phyloP scores from a whole-genome alignment of 306 rosid species.

The Prosopis cineraria region DNA sequence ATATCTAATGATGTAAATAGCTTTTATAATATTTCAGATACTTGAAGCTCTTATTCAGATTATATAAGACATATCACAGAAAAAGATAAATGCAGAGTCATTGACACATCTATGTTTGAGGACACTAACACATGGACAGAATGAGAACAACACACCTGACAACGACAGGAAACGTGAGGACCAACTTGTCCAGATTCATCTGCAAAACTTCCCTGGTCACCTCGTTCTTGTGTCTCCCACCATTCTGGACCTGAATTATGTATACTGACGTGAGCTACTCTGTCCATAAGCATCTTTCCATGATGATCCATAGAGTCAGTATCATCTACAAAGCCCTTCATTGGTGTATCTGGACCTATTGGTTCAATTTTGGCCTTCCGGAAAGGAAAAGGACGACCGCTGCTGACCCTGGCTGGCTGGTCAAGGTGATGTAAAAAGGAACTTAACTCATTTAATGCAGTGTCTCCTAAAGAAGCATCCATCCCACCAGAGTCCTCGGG shows the following conservation, averaged over 20 bases:
- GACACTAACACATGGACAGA: not conserved
- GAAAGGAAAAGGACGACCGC: constrained; percentile 47
- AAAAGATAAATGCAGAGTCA: constrained; percentile 9
- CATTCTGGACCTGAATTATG: constrained; percentile 56
- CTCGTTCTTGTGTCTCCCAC: constrained; percentile 98
- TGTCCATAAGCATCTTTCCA: constrained; percentile 51
- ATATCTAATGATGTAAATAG: constrained; percentile 14
- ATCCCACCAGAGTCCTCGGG: constrained; percentile 62
- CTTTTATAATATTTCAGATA: constrained; percentile 18
- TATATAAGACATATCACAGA: constrained; percentile 9
- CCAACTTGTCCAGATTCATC: constrained; percentile 94
- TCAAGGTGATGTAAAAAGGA: constrained; percentile 36
- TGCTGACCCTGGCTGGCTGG: constrained; percentile 38
- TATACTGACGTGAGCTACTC: not conserved
- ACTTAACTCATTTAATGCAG: constrained; percentile 38
- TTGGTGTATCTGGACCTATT: constrained; percentile 66
- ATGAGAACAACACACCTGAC: constrained; percentile 64
- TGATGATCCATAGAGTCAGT: constrained; percentile 47
- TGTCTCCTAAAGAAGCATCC: constrained; percentile 50
- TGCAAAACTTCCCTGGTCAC: constrained; percentile 68
- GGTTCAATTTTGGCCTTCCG: constrained; percentile 58
- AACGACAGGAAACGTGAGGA: constrained; percentile 88
- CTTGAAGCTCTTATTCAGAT: constrained; percentile 16
- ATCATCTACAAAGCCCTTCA: constrained; percentile 93
- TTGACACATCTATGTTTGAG: constrained; percentile 8